Base-by-base conservation (phyloP, 108 stramenopile species). In the Ochromonas danica region DNA sequence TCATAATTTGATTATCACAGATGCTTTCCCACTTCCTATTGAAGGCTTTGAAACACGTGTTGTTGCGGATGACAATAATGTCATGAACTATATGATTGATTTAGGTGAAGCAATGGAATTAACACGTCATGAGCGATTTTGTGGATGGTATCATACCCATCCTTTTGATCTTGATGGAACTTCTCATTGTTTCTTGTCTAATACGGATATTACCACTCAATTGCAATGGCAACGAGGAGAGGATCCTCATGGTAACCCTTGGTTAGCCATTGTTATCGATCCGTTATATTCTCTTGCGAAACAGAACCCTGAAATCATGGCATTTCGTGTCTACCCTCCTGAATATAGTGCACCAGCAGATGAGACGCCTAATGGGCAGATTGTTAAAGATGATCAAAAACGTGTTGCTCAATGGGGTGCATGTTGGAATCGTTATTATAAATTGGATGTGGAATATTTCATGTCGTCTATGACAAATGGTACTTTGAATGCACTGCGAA, bases 11-110 rank as follows among this genome's bases (percentile, higher is more conserved):
- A 86, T 98, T 35, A 89, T 96, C 51, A 94, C 94, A 2, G 95
- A 99, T 81, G 95, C 92, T 30, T 97, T 96, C 81, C 95, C 98
- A 2, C 85, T 99, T 33, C 98, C 98, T 6, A 93, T 97, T 70
- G 97, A 97, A 80, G 96, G 96, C 62, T 94, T 95, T 74, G 96
- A 97, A 83, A 95, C 94, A 0, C 77, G 91, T 3, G 96, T 97
- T 45, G 86, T 99, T 43, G 97, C 96, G 39, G 98, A 99, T 63
- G 96, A 97, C 63, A 77, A 84, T 62, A 84, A 90, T 65, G 96
- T 99, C 22, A 89, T 94, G 77, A 97, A 97, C 78, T 96, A 97
- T 87, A 97, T 97, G 97, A 98, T 97, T 85, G 85, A 90, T 27
- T 87, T 99, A 1, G 92, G 92, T 1, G 98, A 98, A 81, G 81